Evolutionary conservation across 108 stramenopile species (phyloP), one percentile per base, ranked within the genome.

Genomic region (Bacterosira constricta): DNA sequence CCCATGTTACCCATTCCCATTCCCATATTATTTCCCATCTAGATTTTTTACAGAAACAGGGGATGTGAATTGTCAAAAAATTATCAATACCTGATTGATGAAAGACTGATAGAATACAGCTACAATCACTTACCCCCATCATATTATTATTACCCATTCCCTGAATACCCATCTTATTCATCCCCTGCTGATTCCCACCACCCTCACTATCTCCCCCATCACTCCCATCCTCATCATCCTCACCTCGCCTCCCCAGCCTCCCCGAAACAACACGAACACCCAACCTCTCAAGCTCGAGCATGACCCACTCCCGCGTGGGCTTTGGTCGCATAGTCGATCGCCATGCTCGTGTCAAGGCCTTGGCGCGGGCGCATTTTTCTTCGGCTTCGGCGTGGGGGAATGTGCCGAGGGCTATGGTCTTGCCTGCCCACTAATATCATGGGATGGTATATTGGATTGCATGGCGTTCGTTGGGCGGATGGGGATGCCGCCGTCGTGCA

Each of bases 301-400:
- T 95, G 38, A 95, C 94, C 94, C 94, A 95, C 44, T 95, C 94
- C 17, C 94, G 65, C 8, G 77, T 88, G 17, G 94, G 94, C 69
- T 95, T 95, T 29, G 94, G 94, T 2, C 94, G 83, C 91, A 95
- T 95, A n/a, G 91, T 95, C 15, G 84, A 86, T 20, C 94, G 74
- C 94, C 94, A 95, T 38, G 91, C 91, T 18, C 94, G 80, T 7
- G 94, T 95, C 32, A 95, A 51, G 12, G 91, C 91, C 68, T 95
- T 95, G 54, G 94, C 94, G 20, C 90, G 77, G 38, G 91, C 91
- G 62, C 94, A 95, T 85, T 95, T 95, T 58, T 95, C 94, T 52
- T 95, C 94, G 13, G 94, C 94, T 82, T 92, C 91, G 32, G 86
- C 83, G 32, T 83, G 61, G 26, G 90, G 91, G 68, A 95, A 95